These are phyloP conservation scores for Batrachochytrium dendrobatidis DNA, from an alignment of 371 early-diverging fungal genomes.

Conservation along the genomic window DNA sequence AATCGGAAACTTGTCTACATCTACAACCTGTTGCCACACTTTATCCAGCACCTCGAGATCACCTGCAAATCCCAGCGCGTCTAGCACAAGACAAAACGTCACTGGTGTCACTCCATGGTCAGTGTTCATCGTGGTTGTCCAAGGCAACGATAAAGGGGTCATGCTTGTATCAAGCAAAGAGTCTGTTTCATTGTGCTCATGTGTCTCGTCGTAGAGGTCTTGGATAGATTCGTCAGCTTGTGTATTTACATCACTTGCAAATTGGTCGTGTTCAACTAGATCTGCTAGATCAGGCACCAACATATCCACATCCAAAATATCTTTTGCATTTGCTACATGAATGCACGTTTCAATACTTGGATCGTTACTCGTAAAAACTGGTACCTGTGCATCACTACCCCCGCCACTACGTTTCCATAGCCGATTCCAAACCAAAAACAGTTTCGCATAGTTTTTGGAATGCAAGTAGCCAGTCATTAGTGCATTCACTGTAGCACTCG, in stretches of 20 bases:
- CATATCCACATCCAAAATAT: not conserved
- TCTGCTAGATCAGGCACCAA: too few relatives aligned
- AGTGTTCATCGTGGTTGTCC: not conserved
- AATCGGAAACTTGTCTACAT: not conserved
- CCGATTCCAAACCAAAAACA: not conserved
- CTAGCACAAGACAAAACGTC: not conserved
- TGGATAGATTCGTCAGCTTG: too few relatives aligned
- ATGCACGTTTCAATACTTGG: too few relatives aligned
- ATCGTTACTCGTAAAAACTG: too few relatives aligned
- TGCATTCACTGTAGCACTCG: not conserved
- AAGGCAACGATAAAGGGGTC: not conserved
- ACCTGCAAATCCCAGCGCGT: not conserved
- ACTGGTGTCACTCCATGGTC: not conserved
- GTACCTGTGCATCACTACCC: too few relatives aligned
- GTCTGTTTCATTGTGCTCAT: too few relatives aligned
- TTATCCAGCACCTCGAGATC: not conserved
- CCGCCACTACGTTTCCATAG: not conserved
- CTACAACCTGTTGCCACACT: not conserved
- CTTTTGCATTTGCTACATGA: conserved; percentile 1
- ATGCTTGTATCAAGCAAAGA: not conserved
- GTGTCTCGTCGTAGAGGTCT: too few relatives aligned
- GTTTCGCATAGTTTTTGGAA: not conserved
- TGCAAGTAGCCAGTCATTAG: not conserved
- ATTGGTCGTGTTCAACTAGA: too few relatives aligned
- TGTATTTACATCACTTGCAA: too few relatives aligned